These are phyloP conservation scores for Croton setiger DNA, from an alignment of 441 rosid species.

Conservation along the genomic window DNA sequence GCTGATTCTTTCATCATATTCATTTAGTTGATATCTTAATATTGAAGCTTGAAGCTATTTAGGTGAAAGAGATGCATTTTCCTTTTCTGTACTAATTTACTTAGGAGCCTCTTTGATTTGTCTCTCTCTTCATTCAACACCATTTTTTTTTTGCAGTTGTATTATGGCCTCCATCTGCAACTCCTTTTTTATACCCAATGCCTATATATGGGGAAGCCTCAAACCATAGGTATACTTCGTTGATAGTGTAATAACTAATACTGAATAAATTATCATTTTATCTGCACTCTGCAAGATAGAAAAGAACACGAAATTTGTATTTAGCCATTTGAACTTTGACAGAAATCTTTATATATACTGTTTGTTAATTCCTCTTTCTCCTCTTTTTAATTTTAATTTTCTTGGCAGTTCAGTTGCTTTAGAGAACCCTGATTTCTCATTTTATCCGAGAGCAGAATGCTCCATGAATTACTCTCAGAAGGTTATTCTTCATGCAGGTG, in stretches of 20 bases:
- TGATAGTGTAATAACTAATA: background rate
- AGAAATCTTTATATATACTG: background rate
- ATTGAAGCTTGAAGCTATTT: background rate
- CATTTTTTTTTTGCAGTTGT: slow-evolving; percentile 47
- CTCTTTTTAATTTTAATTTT: slow-evolving; percentile 14
- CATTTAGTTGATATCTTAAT: background rate
- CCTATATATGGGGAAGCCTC: slow-evolving; percentile 93
- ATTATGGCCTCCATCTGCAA: slow-evolving; percentile 85
- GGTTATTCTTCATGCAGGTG: slow-evolving; percentile 73
- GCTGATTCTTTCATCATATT: slow-evolving; percentile 8
- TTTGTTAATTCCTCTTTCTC: slow-evolving; percentile 7
- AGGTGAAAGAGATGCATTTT: background rate
- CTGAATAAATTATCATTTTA: background rate
- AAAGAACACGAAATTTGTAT: background rate
- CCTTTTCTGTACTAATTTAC: background rate
- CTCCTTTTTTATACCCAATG: slow-evolving; percentile 79
- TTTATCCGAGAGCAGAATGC: slow-evolving; percentile 68
- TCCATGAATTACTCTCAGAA: slow-evolving; percentile 54
- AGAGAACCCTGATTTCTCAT: slow-evolving; percentile 61
- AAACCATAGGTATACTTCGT: slow-evolving; percentile 71
- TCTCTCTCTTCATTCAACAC: background rate
- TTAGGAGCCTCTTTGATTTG: background rate
- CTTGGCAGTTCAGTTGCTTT: slow-evolving; percentile 63
- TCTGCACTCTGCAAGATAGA: no score
- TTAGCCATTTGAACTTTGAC: background rate